Evolutionary conservation across 352 stramenopile species (phyloP), one percentile per base, ranked within the genome.

Genomic region (Plasmopara viticola): DNA sequence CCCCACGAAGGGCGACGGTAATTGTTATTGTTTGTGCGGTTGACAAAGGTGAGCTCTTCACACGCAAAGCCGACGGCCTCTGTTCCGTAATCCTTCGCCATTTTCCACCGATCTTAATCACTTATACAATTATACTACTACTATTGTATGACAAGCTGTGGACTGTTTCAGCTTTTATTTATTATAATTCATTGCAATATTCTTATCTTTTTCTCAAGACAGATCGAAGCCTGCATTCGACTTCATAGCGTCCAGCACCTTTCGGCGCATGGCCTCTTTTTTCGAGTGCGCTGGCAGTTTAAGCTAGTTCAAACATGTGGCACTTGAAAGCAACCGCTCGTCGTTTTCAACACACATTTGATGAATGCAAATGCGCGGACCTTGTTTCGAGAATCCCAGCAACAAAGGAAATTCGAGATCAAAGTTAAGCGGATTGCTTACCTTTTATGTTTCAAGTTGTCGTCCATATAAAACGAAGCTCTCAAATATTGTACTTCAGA

Each of bases 261-360:
- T 99, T 43, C 89, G 69, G 45, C 78, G 78, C 70, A 99, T 84
- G 40, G 97, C 81, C 31, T 94, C 90, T 56, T 98, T 92, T 60
- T 72, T 96, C 29, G 88, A 97, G 65, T 98, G 98, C 15, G 91
- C 96, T 18, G 95, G 96, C 28, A 99, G 78, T 70, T 98, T 98
- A 28, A 99, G 74, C 30, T 94, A 76, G 65, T 99, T 99, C 80
- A 99, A 98, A 74, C 96, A 99, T 45, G 96, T 99, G 9, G 85
- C 78, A 51, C 81, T 91, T 12, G 81, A 89, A 10, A 76, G 81
- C 41, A 91, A 53, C 0, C 81, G 74, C 37, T 86, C 74, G 53
- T 91, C 76, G 43, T 88, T 72, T 10, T 72, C 66, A 29, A 83
- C 83, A 28, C 78, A 78, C 17, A 91, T 78, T 60, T 89, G 81